A percentile compares a stretch with the other conserved stretches of the same genome.
Evolutionary conservation across 139 green algal species (phyloP).

Genomic region (Coelastrella sp.): DNA sequence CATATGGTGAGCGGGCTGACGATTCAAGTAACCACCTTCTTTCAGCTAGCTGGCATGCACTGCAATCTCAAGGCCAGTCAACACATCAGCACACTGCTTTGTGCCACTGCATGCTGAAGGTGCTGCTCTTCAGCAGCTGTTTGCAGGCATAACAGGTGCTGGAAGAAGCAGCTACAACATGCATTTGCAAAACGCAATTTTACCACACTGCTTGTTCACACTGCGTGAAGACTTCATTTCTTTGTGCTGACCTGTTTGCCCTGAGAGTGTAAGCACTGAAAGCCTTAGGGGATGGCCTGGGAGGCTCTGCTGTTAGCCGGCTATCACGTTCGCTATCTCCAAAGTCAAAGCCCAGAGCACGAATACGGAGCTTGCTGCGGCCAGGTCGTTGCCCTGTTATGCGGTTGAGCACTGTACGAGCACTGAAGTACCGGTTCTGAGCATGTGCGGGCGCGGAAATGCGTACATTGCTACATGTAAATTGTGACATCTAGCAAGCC

Average conservation of each 20-base stretch:
- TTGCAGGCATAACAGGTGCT: no score
- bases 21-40: no score
- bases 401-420: background rate
- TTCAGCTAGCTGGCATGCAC: no score
- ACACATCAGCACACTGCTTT: no score
- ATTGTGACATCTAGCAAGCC: background rate
- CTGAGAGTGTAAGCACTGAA: conserved; percentile 2
- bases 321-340: conserved; percentile 18
- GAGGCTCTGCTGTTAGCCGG: conserved; percentile 5
- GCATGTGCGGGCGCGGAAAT: background rate
- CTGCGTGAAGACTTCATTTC: background rate
- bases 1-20: no score
- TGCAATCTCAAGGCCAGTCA: no score
- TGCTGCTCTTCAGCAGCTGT: no score
- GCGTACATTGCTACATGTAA: background rate
- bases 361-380: background rate
- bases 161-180: no score
- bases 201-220: no score
- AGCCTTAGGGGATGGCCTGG: conserved; percentile 6
- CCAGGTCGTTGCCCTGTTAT: background rate
- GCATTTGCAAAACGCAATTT: no score
- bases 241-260: background rate
- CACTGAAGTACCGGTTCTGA: background rate
- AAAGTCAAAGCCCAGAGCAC: conserved; percentile 41
- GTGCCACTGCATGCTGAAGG: no score